These are phyloP conservation scores for Lodderomyces parapsilosis DNA, from an alignment of 1,139 yeast species.

Conservation along the genomic window DNA sequence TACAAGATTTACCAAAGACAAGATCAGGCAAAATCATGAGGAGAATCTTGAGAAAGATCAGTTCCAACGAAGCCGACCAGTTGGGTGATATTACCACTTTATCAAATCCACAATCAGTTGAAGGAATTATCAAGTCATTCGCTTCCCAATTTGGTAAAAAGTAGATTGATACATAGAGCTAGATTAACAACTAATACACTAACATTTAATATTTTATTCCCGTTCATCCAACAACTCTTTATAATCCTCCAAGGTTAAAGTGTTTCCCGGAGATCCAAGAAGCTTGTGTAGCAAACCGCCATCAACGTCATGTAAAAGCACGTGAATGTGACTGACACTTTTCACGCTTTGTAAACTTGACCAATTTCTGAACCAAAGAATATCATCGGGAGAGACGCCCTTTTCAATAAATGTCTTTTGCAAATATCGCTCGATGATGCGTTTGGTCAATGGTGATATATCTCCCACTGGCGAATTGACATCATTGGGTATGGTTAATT, in stretches of 20 bases:
- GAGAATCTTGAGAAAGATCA: conserved; percentile 91
- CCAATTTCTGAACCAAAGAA: conserved; percentile 66
- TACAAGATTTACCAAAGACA: conserved; percentile 92
- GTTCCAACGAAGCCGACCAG: conserved; percentile 87
- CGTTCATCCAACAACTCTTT: conserved; percentile 9
- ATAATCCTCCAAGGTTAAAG: conserved; percentile 21
- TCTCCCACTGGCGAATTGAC: conserved; percentile 42
- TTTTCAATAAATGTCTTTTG: conserved; percentile 42
- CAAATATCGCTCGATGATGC: conserved; percentile 38
- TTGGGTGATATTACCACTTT: conserved; percentile 92
- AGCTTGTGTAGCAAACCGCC: conserved; percentile 20
- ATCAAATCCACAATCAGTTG: conserved; percentile 85
- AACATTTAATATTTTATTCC: conserved; percentile 3
- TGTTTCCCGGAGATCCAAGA: conserved; percentile 21
- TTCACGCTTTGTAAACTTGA: conserved; percentile 58
- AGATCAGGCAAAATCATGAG: conserved; percentile 99
- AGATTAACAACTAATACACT: neutral
- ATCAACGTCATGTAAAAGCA: conserved; percentile 38
- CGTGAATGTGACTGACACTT: conserved; percentile 59
- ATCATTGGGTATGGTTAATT: conserved; percentile 32
- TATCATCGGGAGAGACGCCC: conserved; percentile 35
- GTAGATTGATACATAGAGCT: conserved; percentile 15
- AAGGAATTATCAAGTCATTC: conserved; percentile 60
- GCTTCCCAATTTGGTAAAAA: conserved; percentile 51
- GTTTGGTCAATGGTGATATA: conserved; percentile 36